phyloP scores from a whole-genome alignment of 306 rosid genomes.

The Acacia crassicarpa region DNA sequence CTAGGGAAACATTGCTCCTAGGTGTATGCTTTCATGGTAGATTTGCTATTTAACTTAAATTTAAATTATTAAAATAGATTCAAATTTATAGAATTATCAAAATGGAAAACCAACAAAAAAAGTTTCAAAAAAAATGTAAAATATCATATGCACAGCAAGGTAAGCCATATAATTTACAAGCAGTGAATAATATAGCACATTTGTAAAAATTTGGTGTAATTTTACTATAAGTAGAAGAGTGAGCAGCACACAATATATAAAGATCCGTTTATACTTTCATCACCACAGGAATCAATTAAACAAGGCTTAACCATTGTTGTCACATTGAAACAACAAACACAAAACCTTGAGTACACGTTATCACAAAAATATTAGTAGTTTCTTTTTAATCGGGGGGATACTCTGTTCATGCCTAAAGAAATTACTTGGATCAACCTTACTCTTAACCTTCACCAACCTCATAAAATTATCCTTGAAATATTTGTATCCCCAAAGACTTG shows the following conservation, averaged over 20 bases:
- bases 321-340: neutral
- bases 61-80: neutral
- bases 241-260: neutral
- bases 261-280: neutral
- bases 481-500: conserved; percentile 37
- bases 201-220: too few relatives aligned
- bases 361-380: neutral
- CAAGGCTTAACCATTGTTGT: conserved; percentile 6
- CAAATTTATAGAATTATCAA: neutral
- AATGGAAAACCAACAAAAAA: too few relatives aligned
- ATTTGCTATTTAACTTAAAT: too few relatives aligned
- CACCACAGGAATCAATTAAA: neutral
- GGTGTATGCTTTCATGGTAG: too few relatives aligned
- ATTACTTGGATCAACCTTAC: conserved; percentile 48
- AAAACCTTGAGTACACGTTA: neutral
- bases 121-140: too few relatives aligned
- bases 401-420: conserved; percentile 60
- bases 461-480: conserved; percentile 46
- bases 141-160: neutral
- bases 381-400: conserved; percentile 34
- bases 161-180: neutral
- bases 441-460: conserved; percentile 45
- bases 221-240: neutral
- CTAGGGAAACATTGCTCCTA: too few relatives aligned
- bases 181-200: neutral